Conservation (phyloP, 768 basidiomycete species). For the Gyrodon lividus region DNA sequence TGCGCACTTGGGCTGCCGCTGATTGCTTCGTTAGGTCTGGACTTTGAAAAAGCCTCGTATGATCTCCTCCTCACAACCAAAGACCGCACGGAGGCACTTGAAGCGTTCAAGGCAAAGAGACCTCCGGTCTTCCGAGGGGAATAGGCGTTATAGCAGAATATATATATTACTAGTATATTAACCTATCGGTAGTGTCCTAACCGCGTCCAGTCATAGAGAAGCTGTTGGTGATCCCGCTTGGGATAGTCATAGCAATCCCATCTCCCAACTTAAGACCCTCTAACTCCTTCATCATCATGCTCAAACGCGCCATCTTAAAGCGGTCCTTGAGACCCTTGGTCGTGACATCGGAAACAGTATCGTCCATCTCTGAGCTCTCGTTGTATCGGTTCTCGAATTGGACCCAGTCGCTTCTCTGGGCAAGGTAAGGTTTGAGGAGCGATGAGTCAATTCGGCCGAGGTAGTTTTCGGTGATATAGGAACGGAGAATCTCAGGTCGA, state of each 20-base stretch:
- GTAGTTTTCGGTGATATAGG: conserved; percentile 93
- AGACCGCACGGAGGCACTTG: conserved; percentile 81
- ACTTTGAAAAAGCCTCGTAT: conserved; percentile 86
- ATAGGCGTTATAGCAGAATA: conserved; percentile 32
- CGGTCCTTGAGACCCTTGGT: conserved; percentile 54
- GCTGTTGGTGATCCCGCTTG: conserved; percentile 53
- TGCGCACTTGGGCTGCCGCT: neutral
- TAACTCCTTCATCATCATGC: conserved; percentile 86
- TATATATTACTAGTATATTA: conserved; percentile 2
- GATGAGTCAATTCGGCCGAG: conserved; percentile 87
- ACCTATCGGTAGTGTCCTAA: conserved; percentile 29
- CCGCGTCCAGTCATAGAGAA: conserved; percentile 50
- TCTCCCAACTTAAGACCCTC: conserved; percentile 64
- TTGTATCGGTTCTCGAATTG: conserved; percentile 82
- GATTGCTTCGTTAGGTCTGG: conserved; percentile 55
- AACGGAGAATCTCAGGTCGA: conserved; percentile 90
- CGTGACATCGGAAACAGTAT: conserved; percentile 38
- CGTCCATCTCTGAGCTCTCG: conserved; percentile 47
- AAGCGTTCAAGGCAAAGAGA: conserved; percentile 85
- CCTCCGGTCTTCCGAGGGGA: conserved; percentile 78
- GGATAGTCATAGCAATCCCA: conserved; percentile 57
- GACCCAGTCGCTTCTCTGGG: conserved; percentile 88
- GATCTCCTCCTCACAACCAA: conserved; percentile 70
- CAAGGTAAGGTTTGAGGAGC: conserved; percentile 87
- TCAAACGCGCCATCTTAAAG: conserved; percentile 66